Evolutionary conservation across 2,329 filamentous ascomycete genomes (phyloP), one percentile per base, ranked within the genome.

Genomic region (Cercospora sesami): DNA sequence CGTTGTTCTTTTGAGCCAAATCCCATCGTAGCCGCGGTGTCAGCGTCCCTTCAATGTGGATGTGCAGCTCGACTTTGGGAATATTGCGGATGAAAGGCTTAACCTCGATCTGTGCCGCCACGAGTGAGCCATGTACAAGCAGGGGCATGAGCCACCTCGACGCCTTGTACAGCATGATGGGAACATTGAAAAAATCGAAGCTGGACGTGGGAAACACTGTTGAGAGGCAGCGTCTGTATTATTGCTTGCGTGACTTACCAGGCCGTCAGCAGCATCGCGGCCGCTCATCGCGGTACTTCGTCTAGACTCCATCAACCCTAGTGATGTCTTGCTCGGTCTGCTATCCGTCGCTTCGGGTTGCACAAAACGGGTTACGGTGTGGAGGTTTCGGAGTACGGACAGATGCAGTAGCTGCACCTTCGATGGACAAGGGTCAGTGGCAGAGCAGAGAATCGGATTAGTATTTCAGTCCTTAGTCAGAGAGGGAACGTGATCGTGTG

Each of bases 21-120:
- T 78, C 78, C 81, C 81, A 83, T 62, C 79, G 77, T 1, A 83
- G 74, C 18, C 77, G 72, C 0, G 81, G 79, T 1, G 76, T 79
- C n/a, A 83, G 73, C 1, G 80, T 82, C 6, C 82, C 82, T 75
- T 84, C 82, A 60, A 84, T 81, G 72, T 84, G 82, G 23, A 84
- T 66, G 69, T 84, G 82, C 6, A 83, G 80, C 69, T 84, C 82
- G 26, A 83, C 79, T 64, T 83, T 83, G 5, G 82, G 82, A 0
- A 83, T 73, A 1, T 70, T 60, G 0, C 72, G 67, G 42, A 81
- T 78, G 66, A 80, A 81, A 14, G 80, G 45, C 18, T 68, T 63
- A 12, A 60, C 39, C 18, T 65, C 21, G 4, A 51, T n/a, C 14
- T 58, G 53, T n/a, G 23, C 53, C 26, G n/a, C 30, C 8, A 26